Evolutionary conservation across 140 eudicot species (phyloP), one percentile per base, ranked within the genome.

Genomic region (Cichorium intybus): DNA sequence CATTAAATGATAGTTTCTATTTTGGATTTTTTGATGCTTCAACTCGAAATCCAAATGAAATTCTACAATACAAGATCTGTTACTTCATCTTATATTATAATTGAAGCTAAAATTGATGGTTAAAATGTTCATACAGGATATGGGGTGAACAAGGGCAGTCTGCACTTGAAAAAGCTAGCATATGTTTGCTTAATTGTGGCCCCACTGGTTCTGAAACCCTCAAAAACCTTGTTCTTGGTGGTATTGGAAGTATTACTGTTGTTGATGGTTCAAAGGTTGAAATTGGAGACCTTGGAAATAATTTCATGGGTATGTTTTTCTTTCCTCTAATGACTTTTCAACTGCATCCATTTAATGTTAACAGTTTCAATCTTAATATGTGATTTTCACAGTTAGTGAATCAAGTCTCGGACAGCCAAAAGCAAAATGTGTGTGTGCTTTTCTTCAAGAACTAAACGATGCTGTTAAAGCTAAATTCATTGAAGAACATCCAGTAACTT

Each of bases 101-200:
- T 21, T 56, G 9, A 29, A 64, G 11, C 41, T 24, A 4, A 52
- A 72, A 43, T 20, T 31, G 12, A 1, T 47, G 11, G 6, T 41
- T 35, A 0, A 5, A 61, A 54, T 23, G 34, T 70, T 2, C 14
- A 24, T 68, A 79, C 83, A 91, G 98, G 83, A 92, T 92, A 15
- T 92, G 98, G 98, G 98, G 98, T 62, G 98, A 92, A 74, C 98
- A 88, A 77, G 98, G 98, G 68, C 98, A 92, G 69, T 73, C 92
- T 77, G 96, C 96, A 10, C 83, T 92, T 37, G 98, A 88, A 75
- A 92, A 88, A 81, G 87, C 96, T 21, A 92, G 98, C 80, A 76
- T 92, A 24, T 92, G 98, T 59, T 85, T 92, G 76, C 89, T 92
- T 68, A 92, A 92, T 57, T 92, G 98, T 76, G 98, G 98, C 2